Conservation (phyloP, 257 asterid species). For the Prunella vulgaris region DNA sequence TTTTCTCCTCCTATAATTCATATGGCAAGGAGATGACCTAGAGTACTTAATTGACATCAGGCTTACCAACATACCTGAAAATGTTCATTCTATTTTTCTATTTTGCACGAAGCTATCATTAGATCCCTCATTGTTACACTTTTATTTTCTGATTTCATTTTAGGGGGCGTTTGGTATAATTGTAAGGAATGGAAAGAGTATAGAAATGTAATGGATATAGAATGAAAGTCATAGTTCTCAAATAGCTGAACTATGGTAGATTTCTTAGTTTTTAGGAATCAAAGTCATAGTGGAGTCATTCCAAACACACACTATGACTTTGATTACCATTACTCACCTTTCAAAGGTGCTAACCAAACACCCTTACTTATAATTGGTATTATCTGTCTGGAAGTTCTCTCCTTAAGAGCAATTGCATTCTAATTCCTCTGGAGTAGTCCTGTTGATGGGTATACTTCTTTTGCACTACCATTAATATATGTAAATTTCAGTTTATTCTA, state of each 20-base stretch:
- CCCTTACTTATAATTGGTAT: background rate
- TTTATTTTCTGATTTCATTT: background rate
- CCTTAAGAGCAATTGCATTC: no score
- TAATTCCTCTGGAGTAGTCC: background rate
- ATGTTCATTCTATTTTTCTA: background rate
- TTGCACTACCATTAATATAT: background rate
- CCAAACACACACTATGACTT: no score
- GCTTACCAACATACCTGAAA: background rate
- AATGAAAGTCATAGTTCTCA: no score
- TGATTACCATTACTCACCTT: no score
- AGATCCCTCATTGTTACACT: background rate
- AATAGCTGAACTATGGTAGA: no score
- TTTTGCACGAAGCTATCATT: background rate
- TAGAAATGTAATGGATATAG: no score
- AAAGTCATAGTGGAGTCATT: no score
- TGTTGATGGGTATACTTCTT: background rate
- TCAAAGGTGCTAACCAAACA: no score
- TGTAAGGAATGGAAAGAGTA: no score
- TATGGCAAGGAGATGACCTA: background rate
- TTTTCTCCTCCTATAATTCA: background rate
- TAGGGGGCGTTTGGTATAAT: no score
- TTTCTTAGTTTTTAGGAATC: no score
- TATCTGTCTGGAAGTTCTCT: background rate
- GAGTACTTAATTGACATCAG: background rate
- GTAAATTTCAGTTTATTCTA: background rate